Conservation (phyloP, 352 stramenopile species). For the Pythium graminicola region DNA sequence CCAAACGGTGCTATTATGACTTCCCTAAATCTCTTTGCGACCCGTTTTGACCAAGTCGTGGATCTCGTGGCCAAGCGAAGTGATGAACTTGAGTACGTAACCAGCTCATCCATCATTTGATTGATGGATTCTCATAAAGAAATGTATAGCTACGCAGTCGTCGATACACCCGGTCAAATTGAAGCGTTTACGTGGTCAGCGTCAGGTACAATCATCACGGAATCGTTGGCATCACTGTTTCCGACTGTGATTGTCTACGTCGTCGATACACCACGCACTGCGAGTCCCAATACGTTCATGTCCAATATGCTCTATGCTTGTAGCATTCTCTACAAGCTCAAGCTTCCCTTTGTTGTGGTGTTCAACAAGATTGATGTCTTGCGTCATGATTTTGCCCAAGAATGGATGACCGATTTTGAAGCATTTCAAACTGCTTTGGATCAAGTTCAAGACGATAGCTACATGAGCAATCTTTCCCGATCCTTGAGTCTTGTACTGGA, state of each 20-base stretch:
- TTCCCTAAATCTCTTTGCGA: conserved; percentile 98
- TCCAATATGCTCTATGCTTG: conserved; percentile 99
- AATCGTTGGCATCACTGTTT: conserved; percentile 95
- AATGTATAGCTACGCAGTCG: conserved; percentile 87
- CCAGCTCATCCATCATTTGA: neutral
- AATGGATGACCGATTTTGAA: conserved; percentile 99
- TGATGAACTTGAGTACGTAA: conserved; percentile 70
- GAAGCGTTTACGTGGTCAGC: conserved; percentile 99
- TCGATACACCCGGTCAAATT: conserved; percentile 99
- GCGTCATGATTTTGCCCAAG: conserved; percentile 90
- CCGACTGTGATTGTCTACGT: conserved; percentile 98
- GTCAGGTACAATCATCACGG: conserved; percentile 96
- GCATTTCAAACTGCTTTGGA: conserved; percentile 96
- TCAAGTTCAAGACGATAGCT: conserved; percentile 82
- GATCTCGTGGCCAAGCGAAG: conserved; percentile 90
- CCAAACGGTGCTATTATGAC: conserved; percentile 99
- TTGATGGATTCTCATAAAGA: neutral
- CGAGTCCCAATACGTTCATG: conserved; percentile 98
- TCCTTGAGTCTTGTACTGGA: conserved; percentile 86
- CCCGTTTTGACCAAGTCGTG: conserved; percentile 99
- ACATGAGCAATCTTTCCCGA: conserved; percentile 89
- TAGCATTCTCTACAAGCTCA: conserved; percentile 97
- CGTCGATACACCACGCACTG: conserved; percentile 95
- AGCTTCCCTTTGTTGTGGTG: conserved; percentile 95
- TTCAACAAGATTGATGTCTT: conserved; percentile 99